Percentiles rank a stretch among this genome's conserved stretches.
These are phyloP conservation scores for Macadamia integrifolia DNA, from an alignment of 164 flowering plant genomes.

Conservation along the genomic window DNA sequence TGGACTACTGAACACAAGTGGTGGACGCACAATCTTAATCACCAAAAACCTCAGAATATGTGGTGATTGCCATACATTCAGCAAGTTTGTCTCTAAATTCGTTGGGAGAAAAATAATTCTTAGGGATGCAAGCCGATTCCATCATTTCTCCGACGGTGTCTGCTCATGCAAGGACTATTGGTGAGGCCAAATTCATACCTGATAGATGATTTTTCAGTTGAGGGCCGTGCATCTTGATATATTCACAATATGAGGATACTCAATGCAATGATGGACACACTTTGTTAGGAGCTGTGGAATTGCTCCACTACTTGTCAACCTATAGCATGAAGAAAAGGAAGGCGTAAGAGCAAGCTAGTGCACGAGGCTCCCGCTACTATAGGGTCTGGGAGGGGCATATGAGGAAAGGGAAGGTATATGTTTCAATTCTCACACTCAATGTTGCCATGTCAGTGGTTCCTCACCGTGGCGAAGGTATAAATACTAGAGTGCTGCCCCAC, in stretches of 20 bases:
- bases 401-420: background rate
- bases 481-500: background rate
- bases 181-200: background rate
- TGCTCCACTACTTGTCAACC: background rate
- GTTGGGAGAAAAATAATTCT: constrained; percentile 13
- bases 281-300: background rate
- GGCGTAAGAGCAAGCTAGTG: no score
- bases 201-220: background rate
- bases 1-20: constrained; percentile 6
- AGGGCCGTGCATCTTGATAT: background rate
- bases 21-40: constrained; percentile 9
- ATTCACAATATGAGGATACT: background rate
- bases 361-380: no score
- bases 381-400: no score
- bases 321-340: background rate
- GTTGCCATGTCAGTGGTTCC: background rate
- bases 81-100: constrained; percentile 11
- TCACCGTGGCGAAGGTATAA: background rate
- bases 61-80: constrained; percentile 15
- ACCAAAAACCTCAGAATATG: constrained; percentile 17
- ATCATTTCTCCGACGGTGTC: constrained; percentile 12
- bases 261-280: background rate
- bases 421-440: background rate
- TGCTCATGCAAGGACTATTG: constrained; percentile 18
- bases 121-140: constrained; percentile 14